Evolutionary conservation across 2,329 filamentous ascomycete species (phyloP).

Genomic region (Penicillium digitatum): DNA sequence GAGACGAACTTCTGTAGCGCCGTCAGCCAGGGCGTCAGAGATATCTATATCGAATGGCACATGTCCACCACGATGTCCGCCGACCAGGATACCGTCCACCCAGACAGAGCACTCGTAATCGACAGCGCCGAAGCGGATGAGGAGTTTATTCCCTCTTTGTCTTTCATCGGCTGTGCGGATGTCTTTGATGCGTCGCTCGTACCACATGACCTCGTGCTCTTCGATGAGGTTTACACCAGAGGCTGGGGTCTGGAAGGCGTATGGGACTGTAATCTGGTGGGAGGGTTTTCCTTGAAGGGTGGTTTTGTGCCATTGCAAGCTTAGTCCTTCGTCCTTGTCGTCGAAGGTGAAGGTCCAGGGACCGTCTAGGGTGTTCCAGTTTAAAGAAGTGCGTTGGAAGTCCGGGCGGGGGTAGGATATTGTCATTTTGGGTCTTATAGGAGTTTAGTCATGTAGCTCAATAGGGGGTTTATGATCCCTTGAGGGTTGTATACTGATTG

Average conservation of each 20-base stretch:
- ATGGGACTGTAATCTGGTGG: conserved; percentile 60
- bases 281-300: conserved; percentile 26
- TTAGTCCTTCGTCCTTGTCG: conserved; percentile 57
- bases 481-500: not conserved
- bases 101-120: conserved; percentile 53
- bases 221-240: conserved; percentile 60
- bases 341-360: conserved; percentile 64
- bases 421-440: conserved; percentile 1
- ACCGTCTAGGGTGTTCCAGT: conserved; percentile 60
- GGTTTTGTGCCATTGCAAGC: conserved; percentile 54
- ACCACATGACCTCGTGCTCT: conserved; percentile 66
- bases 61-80: conserved; percentile 57
- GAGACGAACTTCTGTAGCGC: conserved; percentile 38
- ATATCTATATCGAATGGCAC: conserved; percentile 60
- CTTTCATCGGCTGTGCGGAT: conserved; percentile 46
- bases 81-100: conserved; percentile 52
- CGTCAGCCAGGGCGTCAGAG: conserved; percentile 35
- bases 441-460: not conserved
- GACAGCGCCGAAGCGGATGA: conserved; percentile 51
- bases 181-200: conserved; percentile 54
- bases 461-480: not conserved
- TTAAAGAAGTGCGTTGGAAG: conserved; percentile 54
- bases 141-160: conserved; percentile 32
- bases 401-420: conserved; percentile 60
- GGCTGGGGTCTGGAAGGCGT: conserved; percentile 61